Evolutionary conservation across 228 moss, liverwort and hornwort genomes (phyloP), one percentile per base, ranked within the genome.

Genomic region (Sphagnum fallax): DNA sequence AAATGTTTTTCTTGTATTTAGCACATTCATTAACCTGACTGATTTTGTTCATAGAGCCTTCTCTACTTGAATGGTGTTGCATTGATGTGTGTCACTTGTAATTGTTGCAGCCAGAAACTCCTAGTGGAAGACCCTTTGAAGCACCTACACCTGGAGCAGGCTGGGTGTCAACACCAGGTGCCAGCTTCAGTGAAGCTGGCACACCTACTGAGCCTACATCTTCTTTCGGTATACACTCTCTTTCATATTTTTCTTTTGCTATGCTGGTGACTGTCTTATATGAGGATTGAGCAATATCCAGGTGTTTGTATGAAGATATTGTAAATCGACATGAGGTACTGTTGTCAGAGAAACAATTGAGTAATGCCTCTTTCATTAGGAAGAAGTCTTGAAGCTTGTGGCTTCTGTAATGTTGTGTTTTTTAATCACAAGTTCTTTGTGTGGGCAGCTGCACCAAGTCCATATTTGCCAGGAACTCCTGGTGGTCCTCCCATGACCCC

Each of bases 401-500:
- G 50, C 13, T 51, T 52, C 50, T 51, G 7, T 49, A 8, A 10
- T 8, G 50, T 50, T 8, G 10, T n/a, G 66, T 50, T 66, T 58
- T 32, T 4, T 66, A 14, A 48, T 65, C 6, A 65, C 53, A 16
- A 58, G 51, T 47, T 62, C 32, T 47, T 80, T 53, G 68, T 50
- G 14, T 81, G 4, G 77, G 76, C 91, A 94, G 94, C 90, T 81
- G 90, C 97, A 70, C 84, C 97, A 47, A 98, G 97, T 69, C 97
- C 97, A 53, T 93, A 89, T 68, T 76, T 94, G 47, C 91, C 92
- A 62, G 94, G 92, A 74, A 97, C 93, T 60, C 94, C 94, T 16
- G 97, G 97, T 69, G 97, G 91, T 52, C 93, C 88, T 66, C 97
- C 97, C 9, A 93, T 98, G 97, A 98, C 93, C 52, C 97, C 97